Percentiles rank a stretch among this genome's conserved stretches.
These are phyloP conservation scores for Streptanthus diversifolius DNA, from an alignment of 345 rosid species.

Conservation along the genomic window DNA sequence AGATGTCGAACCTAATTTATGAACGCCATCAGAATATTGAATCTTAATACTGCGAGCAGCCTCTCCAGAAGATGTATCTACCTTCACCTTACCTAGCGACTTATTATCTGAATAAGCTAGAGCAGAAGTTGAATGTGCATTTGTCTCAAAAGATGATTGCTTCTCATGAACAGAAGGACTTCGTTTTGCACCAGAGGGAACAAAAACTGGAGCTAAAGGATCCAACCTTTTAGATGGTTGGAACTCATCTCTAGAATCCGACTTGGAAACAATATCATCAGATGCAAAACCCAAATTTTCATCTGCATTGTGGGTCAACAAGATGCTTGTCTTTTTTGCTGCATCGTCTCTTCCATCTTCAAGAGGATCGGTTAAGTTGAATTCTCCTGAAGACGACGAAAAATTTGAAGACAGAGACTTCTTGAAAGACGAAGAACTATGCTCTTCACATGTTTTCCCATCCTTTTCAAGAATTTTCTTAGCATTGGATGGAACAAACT, in stretches of 20 bases:
- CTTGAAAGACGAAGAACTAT: constrained; percentile 25
- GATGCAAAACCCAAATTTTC: constrained; percentile 14
- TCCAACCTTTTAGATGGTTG: constrained; percentile 29
- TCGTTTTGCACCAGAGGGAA: constrained; percentile 29
- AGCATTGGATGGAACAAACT: constrained; percentile 41
- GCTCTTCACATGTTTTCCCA: constrained; percentile 25
- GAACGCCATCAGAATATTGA: neutral
- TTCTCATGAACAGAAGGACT: constrained; percentile 22
- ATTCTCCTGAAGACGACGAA: constrained; percentile 27
- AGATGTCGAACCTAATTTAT: constrained; percentile 21
- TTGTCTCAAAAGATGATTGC: constrained; percentile 7
- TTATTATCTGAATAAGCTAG: neutral
- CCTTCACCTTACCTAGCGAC: constrained; percentile 4
- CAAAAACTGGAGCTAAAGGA: constrained; percentile 35
- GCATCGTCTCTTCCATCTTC: neutral
- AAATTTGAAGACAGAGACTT: constrained; percentile 33
- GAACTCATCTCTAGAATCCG: constrained; percentile 15
- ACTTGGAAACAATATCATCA: neutral
- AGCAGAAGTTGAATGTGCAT: constrained; percentile 9
- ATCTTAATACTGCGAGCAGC: constrained; percentile 9
- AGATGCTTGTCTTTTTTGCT: neutral
- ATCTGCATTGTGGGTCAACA: constrained; percentile 15
- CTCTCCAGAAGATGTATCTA: constrained; percentile 29
- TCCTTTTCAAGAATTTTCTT: constrained; percentile 23
- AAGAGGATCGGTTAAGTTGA: neutral